Percentiles rank a stretch among this genome's conserved stretches.
These are phyloP conservation scores for Tricladium varicosporioides DNA, from an alignment of 2,329 filamentous ascomycete species.

Conservation along the genomic window DNA sequence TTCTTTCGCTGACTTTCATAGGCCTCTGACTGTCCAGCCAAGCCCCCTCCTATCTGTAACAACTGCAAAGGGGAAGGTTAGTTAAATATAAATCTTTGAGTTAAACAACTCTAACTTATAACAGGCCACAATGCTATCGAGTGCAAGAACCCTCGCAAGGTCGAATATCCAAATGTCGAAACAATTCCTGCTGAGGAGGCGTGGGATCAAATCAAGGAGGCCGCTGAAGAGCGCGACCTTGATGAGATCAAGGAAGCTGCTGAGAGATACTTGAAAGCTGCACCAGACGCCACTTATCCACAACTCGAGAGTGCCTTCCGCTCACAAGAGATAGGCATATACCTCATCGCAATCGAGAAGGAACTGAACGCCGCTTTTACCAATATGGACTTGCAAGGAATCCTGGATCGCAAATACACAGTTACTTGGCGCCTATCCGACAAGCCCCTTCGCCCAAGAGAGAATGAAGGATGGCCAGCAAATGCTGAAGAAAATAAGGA, in stretches of 20 bases:
- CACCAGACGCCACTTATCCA: conserved; percentile 54
- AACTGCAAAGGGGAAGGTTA: conserved; percentile 62
- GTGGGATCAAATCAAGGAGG: conserved; percentile 54
- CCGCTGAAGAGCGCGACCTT: conserved; percentile 53
- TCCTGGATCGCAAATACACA: conserved; percentile 62
- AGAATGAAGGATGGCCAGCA: conserved; percentile 59
- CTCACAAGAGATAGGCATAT: conserved; percentile 49
- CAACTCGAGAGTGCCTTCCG: conserved; percentile 63
- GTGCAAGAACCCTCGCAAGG: conserved; percentile 59
- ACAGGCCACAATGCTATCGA: conserved; percentile 53
- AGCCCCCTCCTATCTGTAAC: conserved; percentile 53
- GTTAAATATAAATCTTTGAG: conserved; percentile 14
- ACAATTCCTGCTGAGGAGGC: conserved; percentile 53
- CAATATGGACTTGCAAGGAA: conserved; percentile 71
- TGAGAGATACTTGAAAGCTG: conserved; percentile 60
- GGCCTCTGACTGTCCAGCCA: conserved; percentile 61
- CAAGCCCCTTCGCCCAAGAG: conserved; percentile 56
- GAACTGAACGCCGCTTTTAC: conserved; percentile 56
- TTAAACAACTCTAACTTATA: not conserved
- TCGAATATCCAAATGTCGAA: conserved; percentile 52
- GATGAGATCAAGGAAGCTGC: conserved; percentile 61
- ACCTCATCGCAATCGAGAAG: conserved; percentile 62
- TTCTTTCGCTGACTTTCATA: not conserved
- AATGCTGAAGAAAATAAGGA: conserved; percentile 57
- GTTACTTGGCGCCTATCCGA: conserved; percentile 60